These are phyloP conservation scores for Panaeolus papilionaceus DNA, from an alignment of 768 basidiomycete species.

Conservation along the genomic window DNA sequence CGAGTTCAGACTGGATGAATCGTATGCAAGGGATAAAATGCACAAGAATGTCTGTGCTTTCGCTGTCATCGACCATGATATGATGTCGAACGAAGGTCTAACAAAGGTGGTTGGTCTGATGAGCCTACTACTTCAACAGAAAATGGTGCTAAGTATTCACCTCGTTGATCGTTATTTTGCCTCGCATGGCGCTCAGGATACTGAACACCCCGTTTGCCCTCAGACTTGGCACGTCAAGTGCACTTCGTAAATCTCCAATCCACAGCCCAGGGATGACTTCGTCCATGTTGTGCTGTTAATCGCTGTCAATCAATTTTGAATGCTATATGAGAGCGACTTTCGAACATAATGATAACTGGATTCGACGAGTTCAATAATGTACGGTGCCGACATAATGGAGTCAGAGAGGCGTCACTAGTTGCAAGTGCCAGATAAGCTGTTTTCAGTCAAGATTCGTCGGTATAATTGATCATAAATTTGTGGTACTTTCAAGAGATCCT, in stretches of 20 bases:
- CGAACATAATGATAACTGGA: conserved; percentile 13
- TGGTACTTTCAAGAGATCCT: no score
- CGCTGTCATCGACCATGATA: conserved; percentile 78
- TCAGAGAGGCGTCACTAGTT: background rate
- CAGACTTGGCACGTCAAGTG: conserved; percentile 65
- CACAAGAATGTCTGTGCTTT: conserved; percentile 77
- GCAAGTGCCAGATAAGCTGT: no score
- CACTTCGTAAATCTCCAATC: conserved; percentile 83
- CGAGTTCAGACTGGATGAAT: conserved; percentile 82
- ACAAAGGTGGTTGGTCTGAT: background rate
- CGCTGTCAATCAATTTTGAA: background rate
- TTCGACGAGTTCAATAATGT: background rate
- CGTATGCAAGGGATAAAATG: conserved; percentile 82
- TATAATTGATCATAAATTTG: no score
- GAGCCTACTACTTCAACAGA: no score
- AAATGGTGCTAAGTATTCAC: conserved; percentile 40
- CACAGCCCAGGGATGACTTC: conserved; percentile 81
- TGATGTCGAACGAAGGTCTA: conserved; percentile 85
- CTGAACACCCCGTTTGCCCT: conserved; percentile 77
- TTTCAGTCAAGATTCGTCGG: no score
- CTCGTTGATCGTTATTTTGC: conserved; percentile 67
- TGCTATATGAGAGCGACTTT: background rate
- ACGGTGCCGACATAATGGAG: background rate
- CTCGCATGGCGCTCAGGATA: conserved; percentile 76
- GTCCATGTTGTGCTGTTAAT: conserved; percentile 56